A percentile compares a stretch with the other conserved stretches of the same genome.
Evolutionary conservation across 768 basidiomycete species (phyloP).

Genomic region (Tulasnella sp.): DNA sequence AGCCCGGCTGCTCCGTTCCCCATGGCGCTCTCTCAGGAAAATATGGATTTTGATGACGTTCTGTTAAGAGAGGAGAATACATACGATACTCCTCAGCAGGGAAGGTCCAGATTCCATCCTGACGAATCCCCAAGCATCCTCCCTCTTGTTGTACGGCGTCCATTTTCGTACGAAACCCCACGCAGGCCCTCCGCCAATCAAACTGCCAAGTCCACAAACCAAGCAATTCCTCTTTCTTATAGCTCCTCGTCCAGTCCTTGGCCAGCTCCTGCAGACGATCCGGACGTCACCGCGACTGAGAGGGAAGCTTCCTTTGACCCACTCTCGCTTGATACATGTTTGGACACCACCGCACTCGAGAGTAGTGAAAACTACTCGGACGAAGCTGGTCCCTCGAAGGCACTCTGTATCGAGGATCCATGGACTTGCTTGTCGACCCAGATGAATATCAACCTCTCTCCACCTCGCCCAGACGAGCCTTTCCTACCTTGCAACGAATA

Average conservation of each 20-base stretch:
- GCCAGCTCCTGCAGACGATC: background rate
- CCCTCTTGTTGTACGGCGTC: background rate
- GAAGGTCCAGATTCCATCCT: background rate
- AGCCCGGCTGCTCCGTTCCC: background rate
- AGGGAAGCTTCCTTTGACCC: background rate
- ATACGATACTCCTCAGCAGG: background rate
- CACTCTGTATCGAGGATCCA: background rate
- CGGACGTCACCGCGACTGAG: too few species aligned
- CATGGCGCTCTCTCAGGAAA: background rate
- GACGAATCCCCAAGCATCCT: background rate
- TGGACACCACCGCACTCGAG: background rate
- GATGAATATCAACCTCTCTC: background rate
- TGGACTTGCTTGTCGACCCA: background rate
- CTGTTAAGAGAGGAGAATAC: background rate
- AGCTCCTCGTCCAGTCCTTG: background rate
- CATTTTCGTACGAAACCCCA: background rate
- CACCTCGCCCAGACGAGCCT: background rate
- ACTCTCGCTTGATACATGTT: background rate
- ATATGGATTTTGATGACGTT: background rate
- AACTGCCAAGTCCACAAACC: too few species aligned
- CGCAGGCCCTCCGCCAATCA: background rate
- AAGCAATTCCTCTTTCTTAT: background rate
- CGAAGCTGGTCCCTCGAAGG: background rate
- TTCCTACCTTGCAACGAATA: background rate
- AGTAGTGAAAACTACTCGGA: background rate